Evolutionary conservation across 139 green algal species (phyloP).

Genomic region (Eudorina sp.): DNA sequence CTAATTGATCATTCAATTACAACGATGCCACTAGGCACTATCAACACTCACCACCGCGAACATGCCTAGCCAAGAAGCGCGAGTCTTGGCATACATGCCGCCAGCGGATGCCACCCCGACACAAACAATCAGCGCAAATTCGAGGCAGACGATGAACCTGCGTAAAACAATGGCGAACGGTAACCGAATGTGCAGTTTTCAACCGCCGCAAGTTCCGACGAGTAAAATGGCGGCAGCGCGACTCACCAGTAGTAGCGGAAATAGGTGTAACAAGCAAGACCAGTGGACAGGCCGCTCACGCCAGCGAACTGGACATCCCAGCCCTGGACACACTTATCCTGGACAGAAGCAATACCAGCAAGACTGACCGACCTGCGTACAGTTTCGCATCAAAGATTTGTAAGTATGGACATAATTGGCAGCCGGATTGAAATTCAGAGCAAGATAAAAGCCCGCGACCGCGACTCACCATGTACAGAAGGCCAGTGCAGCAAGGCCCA

Average conservation of each 20-base stretch:
- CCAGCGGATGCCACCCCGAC: not conserved
- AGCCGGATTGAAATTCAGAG: not conserved
- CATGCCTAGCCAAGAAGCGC: slow-evolving; percentile 5
- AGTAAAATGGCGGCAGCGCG: too few species aligned
- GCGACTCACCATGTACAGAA: slow-evolving; percentile 48
- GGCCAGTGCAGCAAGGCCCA: slow-evolving; percentile 19
- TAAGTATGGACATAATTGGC: not conserved
- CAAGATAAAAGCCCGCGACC: too few species aligned
- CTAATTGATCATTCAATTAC: too few species aligned
- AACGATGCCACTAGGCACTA: too few species aligned
- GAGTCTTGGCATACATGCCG: slow-evolving; percentile 27
- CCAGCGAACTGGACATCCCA: not conserved
- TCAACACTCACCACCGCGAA: slow-evolving; percentile 30
- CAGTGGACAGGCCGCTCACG: slow-evolving; percentile 23
- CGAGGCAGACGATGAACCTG: slow-evolving; percentile 44
- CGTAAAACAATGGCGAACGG: not conserved
- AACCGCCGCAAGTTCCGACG: too few species aligned
- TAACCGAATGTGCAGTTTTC: too few species aligned
- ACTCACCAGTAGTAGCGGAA: slow-evolving; percentile 52
- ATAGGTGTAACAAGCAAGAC: not conserved
- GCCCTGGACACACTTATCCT: not conserved
- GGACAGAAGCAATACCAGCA: slow-evolving; percentile 23
- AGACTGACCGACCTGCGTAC: slow-evolving; percentile 25
- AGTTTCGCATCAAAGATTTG: not conserved
- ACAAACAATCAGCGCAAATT: slow-evolving; percentile 11